Conservation (phyloP, 78 protist species). For the Bigelowiella natans region DNA sequence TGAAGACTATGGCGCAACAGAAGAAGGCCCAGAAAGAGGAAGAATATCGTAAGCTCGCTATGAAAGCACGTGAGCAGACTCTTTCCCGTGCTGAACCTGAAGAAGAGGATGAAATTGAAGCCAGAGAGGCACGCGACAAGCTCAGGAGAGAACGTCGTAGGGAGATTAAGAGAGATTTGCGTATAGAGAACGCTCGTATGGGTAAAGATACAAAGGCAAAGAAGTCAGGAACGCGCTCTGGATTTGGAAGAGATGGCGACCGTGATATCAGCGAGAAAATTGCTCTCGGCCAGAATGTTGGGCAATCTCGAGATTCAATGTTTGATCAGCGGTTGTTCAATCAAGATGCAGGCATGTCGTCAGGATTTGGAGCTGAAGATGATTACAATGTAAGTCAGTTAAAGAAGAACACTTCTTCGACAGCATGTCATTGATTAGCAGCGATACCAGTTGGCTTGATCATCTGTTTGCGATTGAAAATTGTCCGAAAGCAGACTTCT, state of each 20-base stretch:
- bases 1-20: constrained; percentile 5
- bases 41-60: constrained; percentile 41
- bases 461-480: too few species aligned
- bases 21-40: constrained; percentile 64
- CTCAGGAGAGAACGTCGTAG: constrained; percentile 5
- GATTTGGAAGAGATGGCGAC: constrained; percentile 60
- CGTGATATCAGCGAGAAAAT: constrained; percentile 78
- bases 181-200: constrained; percentile 13
- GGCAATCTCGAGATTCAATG: constrained; percentile 36
- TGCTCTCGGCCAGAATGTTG: constrained; percentile 66
- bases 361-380: constrained; percentile 13
- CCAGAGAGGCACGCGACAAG: constrained; percentile 11
- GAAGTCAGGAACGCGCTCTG: constrained; percentile 34
- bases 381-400: constrained; percentile 27
- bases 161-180: constrained; percentile 42
- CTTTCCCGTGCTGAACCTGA: not conserved
- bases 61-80: constrained; percentile 21
- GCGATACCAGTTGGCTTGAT: too few species aligned
- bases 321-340: constrained; percentile 84
- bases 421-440: too few species aligned
- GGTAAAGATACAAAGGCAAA: not conserved
- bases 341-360: constrained; percentile 23
- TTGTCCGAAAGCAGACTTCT: too few species aligned
- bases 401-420: too few species aligned
- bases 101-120: constrained; percentile 1